These are phyloP conservation scores for Sechiopsis laciniata DNA, from an alignment of 306 rosid genomes.

Conservation along the genomic window DNA sequence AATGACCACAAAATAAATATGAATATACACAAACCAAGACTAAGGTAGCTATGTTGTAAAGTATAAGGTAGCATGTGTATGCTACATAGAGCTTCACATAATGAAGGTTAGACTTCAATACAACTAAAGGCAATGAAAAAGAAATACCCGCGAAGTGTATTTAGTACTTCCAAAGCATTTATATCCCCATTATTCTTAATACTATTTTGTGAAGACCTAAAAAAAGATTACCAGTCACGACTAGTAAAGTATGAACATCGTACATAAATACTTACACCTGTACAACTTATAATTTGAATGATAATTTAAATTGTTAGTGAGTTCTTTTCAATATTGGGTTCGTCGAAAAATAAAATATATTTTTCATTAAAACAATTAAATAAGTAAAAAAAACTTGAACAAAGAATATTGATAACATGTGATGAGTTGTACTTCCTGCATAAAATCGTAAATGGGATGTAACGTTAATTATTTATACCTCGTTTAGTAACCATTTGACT, in stretches of 20 bases:
- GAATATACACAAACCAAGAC: conserved; percentile 4
- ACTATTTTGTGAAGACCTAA: too few species aligned
- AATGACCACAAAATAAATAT: conserved; percentile 24
- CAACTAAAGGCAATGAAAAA: too few species aligned
- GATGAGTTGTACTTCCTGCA: conserved; percentile 1
- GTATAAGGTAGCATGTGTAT: neutral
- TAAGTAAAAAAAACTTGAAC: neutral
- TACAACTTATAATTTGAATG: neutral
- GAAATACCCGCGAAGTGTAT: too few species aligned
- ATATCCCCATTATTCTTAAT: too few species aligned
- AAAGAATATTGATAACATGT: neutral
- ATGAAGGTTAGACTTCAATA: conserved; percentile 9
- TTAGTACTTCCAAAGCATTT: too few species aligned
- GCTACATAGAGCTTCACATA: conserved; percentile 9
- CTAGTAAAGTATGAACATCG: neutral
- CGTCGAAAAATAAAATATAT: neutral
- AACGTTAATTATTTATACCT: neutral
- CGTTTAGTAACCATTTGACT: too few species aligned
- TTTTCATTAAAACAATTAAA: neutral
- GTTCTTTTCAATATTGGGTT: neutral
- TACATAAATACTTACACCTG: neutral
- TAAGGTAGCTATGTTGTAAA: neutral
- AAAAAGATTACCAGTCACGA: neutral
- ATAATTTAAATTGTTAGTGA: neutral
- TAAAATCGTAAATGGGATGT: neutral